These are phyloP conservation scores for Solanum pimpinellifolium DNA, from an alignment of 257 asterid genomes.

Conservation along the genomic window DNA sequence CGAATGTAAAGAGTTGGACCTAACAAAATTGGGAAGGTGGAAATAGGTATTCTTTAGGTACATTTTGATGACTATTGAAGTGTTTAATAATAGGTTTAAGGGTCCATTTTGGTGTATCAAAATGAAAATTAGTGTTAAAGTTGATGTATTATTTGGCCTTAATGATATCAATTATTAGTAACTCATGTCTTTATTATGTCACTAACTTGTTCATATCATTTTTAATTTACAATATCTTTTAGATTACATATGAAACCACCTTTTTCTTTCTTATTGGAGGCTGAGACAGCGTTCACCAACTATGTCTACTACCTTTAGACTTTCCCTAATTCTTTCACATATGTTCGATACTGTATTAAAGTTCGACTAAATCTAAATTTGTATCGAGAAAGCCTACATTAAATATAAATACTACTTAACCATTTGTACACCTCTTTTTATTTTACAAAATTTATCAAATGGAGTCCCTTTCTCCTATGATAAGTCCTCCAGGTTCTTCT, in stretches of 20 bases:
- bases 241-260: background rate
- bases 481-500: conserved; percentile 17
- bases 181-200: background rate
- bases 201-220: background rate
- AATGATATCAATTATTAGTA: background rate
- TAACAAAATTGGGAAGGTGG: background rate
- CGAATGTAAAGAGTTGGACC: background rate
- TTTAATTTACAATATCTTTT: background rate
- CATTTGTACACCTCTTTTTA: background rate
- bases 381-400: background rate
- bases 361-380: background rate
- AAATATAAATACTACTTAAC: background rate
- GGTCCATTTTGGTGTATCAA: background rate
- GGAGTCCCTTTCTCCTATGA: conserved; percentile 20
- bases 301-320: background rate
- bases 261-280: background rate
- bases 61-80: background rate
- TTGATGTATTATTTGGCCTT: background rate
- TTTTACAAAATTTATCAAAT: background rate
- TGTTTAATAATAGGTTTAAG: background rate
- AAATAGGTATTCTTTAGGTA: background rate
- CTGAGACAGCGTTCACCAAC: background rate
- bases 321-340: background rate
- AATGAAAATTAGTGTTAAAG: background rate
- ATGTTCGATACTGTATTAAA: background rate